A percentile compares a stretch with the other conserved stretches of the same genome.
phyloP scores from a whole-genome alignment of 2,329 filamentous ascomycete genomes.

The Pyrenochaeta sp. region DNA sequence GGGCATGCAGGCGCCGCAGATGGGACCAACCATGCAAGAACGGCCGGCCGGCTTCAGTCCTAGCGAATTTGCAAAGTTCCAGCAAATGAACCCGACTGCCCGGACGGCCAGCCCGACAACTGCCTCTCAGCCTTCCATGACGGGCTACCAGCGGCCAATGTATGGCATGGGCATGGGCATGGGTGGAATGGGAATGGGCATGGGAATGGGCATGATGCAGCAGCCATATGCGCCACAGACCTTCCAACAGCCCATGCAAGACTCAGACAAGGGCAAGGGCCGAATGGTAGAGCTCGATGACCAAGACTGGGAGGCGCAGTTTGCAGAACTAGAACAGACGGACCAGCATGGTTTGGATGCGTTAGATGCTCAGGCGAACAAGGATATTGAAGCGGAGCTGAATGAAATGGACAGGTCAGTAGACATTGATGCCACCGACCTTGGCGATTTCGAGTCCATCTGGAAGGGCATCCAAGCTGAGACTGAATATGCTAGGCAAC shows the following conservation, averaged over 20 bases:
- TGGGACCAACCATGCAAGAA: constrained; percentile 74
- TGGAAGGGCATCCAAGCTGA: constrained; percentile 85
- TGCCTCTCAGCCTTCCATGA: constrained; percentile 52
- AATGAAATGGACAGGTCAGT: constrained; percentile 89
- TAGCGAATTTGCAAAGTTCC: constrained; percentile 88
- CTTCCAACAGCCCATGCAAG: constrained; percentile 56
- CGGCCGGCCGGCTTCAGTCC: constrained; percentile 69
- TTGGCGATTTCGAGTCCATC: constrained; percentile 92
- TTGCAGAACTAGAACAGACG: constrained; percentile 82
- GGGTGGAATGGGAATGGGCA: constrained; percentile 64
- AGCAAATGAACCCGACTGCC: constrained; percentile 67
- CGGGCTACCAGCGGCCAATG: constrained; percentile 65
- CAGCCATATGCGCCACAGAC: constrained; percentile 54
- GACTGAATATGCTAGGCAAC: constrained; percentile 72
- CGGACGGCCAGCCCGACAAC: constrained; percentile 68
- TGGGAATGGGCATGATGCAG: constrained; percentile 57
- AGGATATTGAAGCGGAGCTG: constrained; percentile 84
- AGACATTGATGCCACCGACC: constrained; percentile 76
- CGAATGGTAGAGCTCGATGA: constrained; percentile 91
- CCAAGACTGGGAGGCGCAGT: constrained; percentile 94
- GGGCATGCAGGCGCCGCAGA: constrained; percentile 68
- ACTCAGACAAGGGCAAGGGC: constrained; percentile 79
- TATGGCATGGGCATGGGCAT: constrained; percentile 39
- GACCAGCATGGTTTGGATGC: constrained; percentile 60
- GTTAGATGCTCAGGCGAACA: constrained; percentile 70